Conservation (phyloP, 2,329 filamentous ascomycete genomes). For the Alternaria gansuensis region DNA sequence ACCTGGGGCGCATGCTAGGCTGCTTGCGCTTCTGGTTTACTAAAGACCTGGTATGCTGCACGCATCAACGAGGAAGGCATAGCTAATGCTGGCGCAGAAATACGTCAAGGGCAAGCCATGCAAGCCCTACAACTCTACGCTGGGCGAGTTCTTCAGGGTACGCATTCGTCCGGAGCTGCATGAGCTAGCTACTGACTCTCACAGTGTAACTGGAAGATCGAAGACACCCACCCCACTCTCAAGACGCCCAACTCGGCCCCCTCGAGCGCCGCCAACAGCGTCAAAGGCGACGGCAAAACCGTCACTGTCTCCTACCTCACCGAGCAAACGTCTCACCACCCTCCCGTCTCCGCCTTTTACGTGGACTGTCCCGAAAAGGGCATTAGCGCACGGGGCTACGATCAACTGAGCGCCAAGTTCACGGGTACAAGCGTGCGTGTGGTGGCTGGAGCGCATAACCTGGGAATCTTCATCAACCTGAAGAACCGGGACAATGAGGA, state of each 20-base stretch:
- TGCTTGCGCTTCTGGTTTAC: slow-evolving; percentile 98
- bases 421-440: slow-evolving; percentile 95
- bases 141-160: slow-evolving; percentile 97
- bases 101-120: slow-evolving; percentile 98
- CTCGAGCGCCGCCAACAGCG: slow-evolving; percentile 49
- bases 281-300: slow-evolving; percentile 56
- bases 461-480: slow-evolving; percentile 92
- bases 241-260: slow-evolving; percentile 55
- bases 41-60: slow-evolving; percentile 76
- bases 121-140: slow-evolving; percentile 97
- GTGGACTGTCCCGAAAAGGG: slow-evolving; percentile 92
- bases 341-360: slow-evolving; percentile 94
- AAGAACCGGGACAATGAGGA: slow-evolving; percentile 83
- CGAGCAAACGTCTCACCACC: slow-evolving; percentile 97
- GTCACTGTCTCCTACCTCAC: slow-evolving; percentile 92
- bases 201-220: slow-evolving; percentile 93
- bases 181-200: slow-evolving; percentile 26
- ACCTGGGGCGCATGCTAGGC: slow-evolving; percentile 91
- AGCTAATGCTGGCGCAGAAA: slow-evolving; percentile 66
- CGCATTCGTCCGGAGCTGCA: slow-evolving; percentile 36
- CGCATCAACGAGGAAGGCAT: slow-evolving; percentile 5
- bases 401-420: slow-evolving; percentile 97
- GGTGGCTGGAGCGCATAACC: slow-evolving; percentile 88
- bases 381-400: slow-evolving; percentile 86
- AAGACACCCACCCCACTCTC: slow-evolving; percentile 75